A percentile compares a stretch with the other conserved stretches of the same genome.
phyloP scores from a whole-genome alignment of 148 eudicot genomes.

The Silene latifolia region DNA sequence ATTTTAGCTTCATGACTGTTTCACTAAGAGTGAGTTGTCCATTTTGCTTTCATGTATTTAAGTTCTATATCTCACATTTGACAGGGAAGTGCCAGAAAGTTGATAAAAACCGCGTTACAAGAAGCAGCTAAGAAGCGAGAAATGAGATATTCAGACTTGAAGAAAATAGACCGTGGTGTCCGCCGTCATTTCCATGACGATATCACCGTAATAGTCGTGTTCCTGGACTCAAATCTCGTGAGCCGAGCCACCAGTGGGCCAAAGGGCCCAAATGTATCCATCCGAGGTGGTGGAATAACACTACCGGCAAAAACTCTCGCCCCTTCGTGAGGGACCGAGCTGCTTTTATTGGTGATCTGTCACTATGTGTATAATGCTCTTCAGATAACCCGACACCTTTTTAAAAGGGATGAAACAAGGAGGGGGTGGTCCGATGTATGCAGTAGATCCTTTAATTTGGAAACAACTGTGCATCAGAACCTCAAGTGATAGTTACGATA shows the following conservation, averaged over 20 bases:
- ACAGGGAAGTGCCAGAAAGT: conserved; percentile 80
- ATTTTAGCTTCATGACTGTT: not conserved
- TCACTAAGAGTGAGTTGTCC: not conserved
- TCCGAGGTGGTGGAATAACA: conserved; percentile 36
- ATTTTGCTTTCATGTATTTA: not conserved
- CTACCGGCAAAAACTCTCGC: conserved; percentile 51
- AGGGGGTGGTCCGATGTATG: conserved; percentile 18
- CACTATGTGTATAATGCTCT: conserved; percentile 20
- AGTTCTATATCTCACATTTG: conserved; percentile 17
- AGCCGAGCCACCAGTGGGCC: conserved; percentile 55
- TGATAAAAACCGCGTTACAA: conserved; percentile 77
- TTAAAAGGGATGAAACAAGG: not conserved
- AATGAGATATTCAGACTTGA: conserved; percentile 84
- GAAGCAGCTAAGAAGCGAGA: conserved; percentile 90
- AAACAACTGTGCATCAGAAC: conserved; percentile 12
- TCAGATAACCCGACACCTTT: conserved; percentile 14
- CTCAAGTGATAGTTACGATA: conserved; percentile 25
- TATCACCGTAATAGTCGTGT: conserved; percentile 71
- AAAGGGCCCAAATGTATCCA: conserved; percentile 47
- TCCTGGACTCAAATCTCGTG: conserved; percentile 71
- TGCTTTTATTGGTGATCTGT: conserved; percentile 2
- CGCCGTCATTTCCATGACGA: conserved; percentile 92
- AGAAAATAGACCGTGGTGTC: conserved; percentile 85
- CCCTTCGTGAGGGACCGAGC: conserved; percentile 29
- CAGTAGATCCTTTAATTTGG: conserved; percentile 20